Evolutionary conservation across 148 eudicot genomes (phyloP).

Genomic region (Oxyria digyna): DNA sequence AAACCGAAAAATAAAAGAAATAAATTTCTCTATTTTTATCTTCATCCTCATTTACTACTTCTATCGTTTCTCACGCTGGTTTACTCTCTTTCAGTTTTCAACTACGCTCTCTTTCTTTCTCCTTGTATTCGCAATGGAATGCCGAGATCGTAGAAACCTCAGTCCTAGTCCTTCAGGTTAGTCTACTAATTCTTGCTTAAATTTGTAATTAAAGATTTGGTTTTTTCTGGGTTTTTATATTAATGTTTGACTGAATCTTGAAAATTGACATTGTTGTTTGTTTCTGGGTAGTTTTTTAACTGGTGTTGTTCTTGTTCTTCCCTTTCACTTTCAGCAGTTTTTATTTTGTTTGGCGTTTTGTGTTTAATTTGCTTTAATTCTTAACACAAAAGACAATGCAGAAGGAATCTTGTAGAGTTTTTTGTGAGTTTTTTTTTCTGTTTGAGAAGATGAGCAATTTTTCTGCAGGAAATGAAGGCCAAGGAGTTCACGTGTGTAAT

Average conservation of each 20-base stretch:
- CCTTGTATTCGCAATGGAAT: conserved; percentile 24
- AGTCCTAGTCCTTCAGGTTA: conserved; percentile 25
- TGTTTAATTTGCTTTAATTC: background rate
- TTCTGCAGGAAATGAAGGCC: conserved; percentile 36
- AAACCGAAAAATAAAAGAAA: background rate
- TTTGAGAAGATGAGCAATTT: background rate
- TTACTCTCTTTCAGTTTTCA: conserved; percentile 4
- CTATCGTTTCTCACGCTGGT: conserved; percentile 5
- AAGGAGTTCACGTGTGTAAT: conserved; percentile 41
- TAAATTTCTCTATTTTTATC: background rate
- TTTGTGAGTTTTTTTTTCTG: background rate
- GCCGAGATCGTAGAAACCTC: conserved; percentile 21
- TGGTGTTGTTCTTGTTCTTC: background rate
- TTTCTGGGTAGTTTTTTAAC: background rate
- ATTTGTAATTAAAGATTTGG: background rate
- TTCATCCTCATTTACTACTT: background rate
- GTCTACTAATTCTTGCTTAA: background rate
- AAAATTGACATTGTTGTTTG: background rate
- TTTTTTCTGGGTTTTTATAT: background rate
- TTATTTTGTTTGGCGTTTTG: background rate
- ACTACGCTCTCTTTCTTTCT: background rate
- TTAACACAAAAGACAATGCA: background rate
- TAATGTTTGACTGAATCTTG: background rate
- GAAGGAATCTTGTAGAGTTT: background rate
- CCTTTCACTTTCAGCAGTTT: background rate